Base-by-base conservation (phyloP, 441 rosid species). In the Populus hybrid region DNA sequence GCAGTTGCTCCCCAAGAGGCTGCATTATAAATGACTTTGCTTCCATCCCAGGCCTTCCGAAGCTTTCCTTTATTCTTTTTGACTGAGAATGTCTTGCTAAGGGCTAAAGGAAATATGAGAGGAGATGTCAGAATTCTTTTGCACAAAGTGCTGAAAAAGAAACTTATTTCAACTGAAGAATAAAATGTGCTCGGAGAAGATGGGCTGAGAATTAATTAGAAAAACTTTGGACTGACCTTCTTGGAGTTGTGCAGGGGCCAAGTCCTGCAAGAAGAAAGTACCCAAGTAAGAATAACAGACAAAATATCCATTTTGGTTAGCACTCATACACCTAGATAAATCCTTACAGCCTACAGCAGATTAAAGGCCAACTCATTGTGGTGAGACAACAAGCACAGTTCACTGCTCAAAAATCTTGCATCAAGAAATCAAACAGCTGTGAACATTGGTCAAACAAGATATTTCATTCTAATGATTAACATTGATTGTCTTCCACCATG, bases 1-100 rank as follows among this genome's bases (percentile, higher is more conserved):
- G 94, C 98, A 76, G 98, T 95, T 81, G 97, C 98, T 3, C 98
- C 97, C 99, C 99, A 95, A 26, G 99, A 95, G 46, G 97, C 99
- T 46, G 91, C 94, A 38, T 95, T 93, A 82, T 95, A 93, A 42
- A 91, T 67, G 68, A 95, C 93, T 86, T 90, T 93, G 86, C 99
- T 95, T 84, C 99, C 99, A 34, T 95, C 98, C 99, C 97, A 95
- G 20, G 96, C 99, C 89, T 89, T 95, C 23, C 90, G 93, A 80
- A 95, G 93, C 86, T 91, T 95, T 76, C 98, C 97, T 72, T 88
- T 86, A 42, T 89, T 86, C 89, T 87, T 92, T 82, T 90, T 95
- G 14, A 86, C 87, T 18, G 97, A 91, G 82, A 95, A 93, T 82
- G 95, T 91, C 85, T 90, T 95, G 88, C 94, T 81, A 69, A 95